Conservation (phyloP, 2,329 filamentous ascomycete genomes). For the Colletotrichum lupini region DNA sequence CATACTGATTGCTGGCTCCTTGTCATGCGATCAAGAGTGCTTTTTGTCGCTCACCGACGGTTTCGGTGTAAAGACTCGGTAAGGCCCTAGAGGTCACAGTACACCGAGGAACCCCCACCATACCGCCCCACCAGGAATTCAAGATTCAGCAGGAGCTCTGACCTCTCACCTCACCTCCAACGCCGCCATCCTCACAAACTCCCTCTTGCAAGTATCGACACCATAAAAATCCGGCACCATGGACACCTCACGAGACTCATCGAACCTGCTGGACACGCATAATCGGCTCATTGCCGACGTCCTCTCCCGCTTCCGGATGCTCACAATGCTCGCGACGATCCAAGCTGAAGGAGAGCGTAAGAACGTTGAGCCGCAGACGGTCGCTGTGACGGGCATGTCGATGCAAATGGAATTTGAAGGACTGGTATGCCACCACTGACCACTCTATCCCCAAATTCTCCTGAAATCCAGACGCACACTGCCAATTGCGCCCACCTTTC, state of each 20-base stretch:
- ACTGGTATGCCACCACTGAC: slow-evolving; percentile 41
- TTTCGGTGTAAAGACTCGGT: not conserved
- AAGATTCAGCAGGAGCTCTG: not conserved
- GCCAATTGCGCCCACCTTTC: too few relatives aligned
- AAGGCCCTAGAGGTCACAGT: not conserved
- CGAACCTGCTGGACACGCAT: slow-evolving; percentile 49
- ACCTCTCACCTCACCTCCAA: not conserved
- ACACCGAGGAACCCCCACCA: slow-evolving; percentile 8
- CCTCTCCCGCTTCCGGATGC: slow-evolving; percentile 55
- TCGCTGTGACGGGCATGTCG: slow-evolving; percentile 55
- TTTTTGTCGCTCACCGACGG: not conserved
- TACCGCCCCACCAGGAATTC: slow-evolving; percentile 9
- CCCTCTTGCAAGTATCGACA: not conserved
- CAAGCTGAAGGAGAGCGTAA: slow-evolving; percentile 51
- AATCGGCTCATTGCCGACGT: slow-evolving; percentile 58
- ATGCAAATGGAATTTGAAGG: slow-evolving; percentile 59
- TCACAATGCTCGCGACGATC: slow-evolving; percentile 56
- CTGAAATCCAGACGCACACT: too few relatives aligned
- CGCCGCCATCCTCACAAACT: not conserved
- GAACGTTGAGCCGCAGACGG: slow-evolving; percentile 52
- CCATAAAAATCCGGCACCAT: not conserved
- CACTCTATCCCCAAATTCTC: too few relatives aligned
- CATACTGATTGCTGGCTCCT: not conserved
- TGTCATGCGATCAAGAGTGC: not conserved
- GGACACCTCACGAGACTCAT: slow-evolving; percentile 34